These are phyloP conservation scores for Rosa hybrid DNA, from an alignment of 331 rosid genomes.

Conservation along the genomic window DNA sequence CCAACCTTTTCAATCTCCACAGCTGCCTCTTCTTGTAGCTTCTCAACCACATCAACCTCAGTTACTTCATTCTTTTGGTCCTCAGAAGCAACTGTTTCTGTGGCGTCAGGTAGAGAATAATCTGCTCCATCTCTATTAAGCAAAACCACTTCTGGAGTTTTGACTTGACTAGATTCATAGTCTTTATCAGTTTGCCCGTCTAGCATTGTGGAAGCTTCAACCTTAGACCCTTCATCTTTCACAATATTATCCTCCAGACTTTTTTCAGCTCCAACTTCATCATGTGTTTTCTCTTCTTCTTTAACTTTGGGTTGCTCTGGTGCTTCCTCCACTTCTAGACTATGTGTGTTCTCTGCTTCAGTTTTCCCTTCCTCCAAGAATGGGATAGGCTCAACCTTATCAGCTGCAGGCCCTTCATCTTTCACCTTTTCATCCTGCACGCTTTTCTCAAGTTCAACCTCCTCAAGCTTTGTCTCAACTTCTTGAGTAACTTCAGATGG, in stretches of 20 bases:
- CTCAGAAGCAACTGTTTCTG: conserved; percentile 30
- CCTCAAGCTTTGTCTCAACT: conserved; percentile 35
- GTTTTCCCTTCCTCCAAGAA: conserved; percentile 27
- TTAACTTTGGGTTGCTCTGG: conserved; percentile 28
- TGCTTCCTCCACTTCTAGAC: conserved; percentile 28
- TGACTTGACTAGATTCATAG: conserved; percentile 26
- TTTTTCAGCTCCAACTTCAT: conserved; percentile 35
- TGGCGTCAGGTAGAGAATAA: conserved; percentile 22
- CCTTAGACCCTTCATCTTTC: conserved; percentile 29
- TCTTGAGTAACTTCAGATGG: conserved; percentile 23
- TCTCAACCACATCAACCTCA: conserved; percentile 31
- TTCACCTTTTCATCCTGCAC: conserved; percentile 23
- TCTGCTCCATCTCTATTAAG: conserved; percentile 23
- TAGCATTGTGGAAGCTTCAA: conserved; percentile 19
- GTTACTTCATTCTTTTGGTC: conserved; percentile 47
- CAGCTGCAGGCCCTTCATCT: conserved; percentile 32
- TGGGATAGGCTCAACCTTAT: conserved; percentile 20
- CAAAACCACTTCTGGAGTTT: conserved; percentile 30
- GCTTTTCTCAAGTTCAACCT: conserved; percentile 31
- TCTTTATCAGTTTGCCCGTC: conserved; percentile 30
- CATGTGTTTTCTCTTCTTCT: conserved; percentile 33
- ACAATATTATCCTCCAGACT: conserved; percentile 21
- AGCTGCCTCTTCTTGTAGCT: conserved; percentile 36
- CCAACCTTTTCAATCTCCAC: conserved; percentile 33
- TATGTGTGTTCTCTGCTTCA: conserved; percentile 34